Evolutionary conservation across 345 rosid genomes (phyloP).

Genomic region (Pseudoturritis turrita): DNA sequence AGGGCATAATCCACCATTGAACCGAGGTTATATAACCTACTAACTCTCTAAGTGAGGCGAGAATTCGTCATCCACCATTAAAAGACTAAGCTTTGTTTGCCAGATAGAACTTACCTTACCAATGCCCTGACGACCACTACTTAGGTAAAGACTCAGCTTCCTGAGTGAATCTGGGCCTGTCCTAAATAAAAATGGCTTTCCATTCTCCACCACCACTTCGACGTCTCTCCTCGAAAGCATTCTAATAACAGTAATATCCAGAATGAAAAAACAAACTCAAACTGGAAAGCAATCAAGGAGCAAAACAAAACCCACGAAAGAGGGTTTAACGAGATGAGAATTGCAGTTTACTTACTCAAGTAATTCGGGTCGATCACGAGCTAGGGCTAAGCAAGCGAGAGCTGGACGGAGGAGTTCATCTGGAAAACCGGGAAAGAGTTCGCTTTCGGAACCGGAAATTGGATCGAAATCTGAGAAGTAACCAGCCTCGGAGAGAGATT

Average conservation of each 20-base stretch:
- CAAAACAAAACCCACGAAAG: background rate
- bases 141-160: slow-evolving; percentile 55
- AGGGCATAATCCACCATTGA: background rate
- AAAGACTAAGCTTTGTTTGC: background rate
- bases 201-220: slow-evolving; percentile 55
- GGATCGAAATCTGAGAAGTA: slow-evolving; percentile 30
- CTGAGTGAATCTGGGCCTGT: slow-evolving; percentile 49
- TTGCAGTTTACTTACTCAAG: slow-evolving; percentile 36
- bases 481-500: slow-evolving; percentile 37
- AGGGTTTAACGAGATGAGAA: background rate
- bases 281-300: background rate
- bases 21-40: background rate
- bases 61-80: background rate
- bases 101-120: slow-evolving; percentile 13
- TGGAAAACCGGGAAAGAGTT: slow-evolving; percentile 39
- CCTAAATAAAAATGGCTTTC: slow-evolving; percentile 57
- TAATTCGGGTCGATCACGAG: slow-evolving; percentile 51
- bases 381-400: slow-evolving; percentile 60
- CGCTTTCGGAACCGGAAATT: slow-evolving; percentile 9
- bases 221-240: slow-evolving; percentile 65
- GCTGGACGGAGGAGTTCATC: slow-evolving; percentile 52
- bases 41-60: background rate
- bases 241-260: slow-evolving; percentile 33
- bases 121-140: slow-evolving; percentile 20
- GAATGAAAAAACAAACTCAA: background rate